Evolutionary conservation across 192 early-diverging fungal species (phyloP), one percentile per base, ranked within the genome.

Genomic region (Paraglomus brasilianum): DNA sequence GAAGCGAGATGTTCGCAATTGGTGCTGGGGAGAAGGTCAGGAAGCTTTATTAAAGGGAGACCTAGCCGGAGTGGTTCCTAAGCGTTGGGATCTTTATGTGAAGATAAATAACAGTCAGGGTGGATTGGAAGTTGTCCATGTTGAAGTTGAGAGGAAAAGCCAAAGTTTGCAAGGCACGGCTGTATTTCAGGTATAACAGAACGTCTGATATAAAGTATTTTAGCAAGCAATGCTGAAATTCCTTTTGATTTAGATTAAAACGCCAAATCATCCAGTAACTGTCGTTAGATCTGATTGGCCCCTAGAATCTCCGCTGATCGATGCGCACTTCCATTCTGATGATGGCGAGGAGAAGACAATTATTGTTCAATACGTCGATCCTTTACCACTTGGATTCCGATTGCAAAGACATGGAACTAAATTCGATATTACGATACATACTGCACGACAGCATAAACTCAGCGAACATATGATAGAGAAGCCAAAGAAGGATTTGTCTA

Each of bases 331-430:
- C 45, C 68, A 63, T 1, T 65, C 58, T 19, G 78, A 72, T 22
- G 69, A 80, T 21, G 72, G 78, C 19, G 66, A 70, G 50, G 73
- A 79, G 44, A 75, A 43, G 22, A 53, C n/a, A 8, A 72, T 88
- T 49, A 86, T 85, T 13, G 48, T 88, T 22, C 92, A 94, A 76
- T 92, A 90, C 72, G 74, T 93, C 5, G 88, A 91, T 30, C 73
- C 85, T 0, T 71, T 90, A 22, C 84, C 91, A 1, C 72, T 91
- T 51, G 95, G 93, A 15, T 88, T 92, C 76, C 85, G 85, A 21
- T 79, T 97, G 45, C 92, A 92, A 74, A 87, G 90, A 77, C 71
- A 86, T 40, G 93, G 94, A 21, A 93, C 88, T 47, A 90, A 90
- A 83, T 97, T 91, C 57, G 86, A 91, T 49, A 81, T 94, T 21